Evolutionary conservation across 257 asterid genomes (phyloP), one percentile per base, ranked within the genome.

Genomic region (Anisodus acutangulus): DNA sequence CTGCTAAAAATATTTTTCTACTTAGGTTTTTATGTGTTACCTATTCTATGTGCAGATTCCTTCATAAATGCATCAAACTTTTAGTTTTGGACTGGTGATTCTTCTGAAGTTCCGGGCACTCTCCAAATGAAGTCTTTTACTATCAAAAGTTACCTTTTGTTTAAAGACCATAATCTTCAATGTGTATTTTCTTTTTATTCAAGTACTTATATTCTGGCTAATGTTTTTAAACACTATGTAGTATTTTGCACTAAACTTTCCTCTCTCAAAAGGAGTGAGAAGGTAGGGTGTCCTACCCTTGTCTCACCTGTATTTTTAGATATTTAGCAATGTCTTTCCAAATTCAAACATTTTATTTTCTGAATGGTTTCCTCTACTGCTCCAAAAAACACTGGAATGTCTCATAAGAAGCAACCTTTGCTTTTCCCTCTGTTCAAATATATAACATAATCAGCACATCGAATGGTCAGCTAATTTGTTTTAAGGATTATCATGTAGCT

Each of bases 81-180:
- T 95, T 94, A 86, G 91, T 91, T 92, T 95, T 93, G 97, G 98
- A 91, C 96, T 93, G 97, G 92, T 92, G 99, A 91, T 92, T 91
- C 99, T 92, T 94, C 98, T 93, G 97, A 95, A 92, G 98, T 95
- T 91, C 92, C 86, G 89, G 91, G 91, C 92, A 89, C 90, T 89
- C 92, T 94, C 93, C 95, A 90, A 92, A 94, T 90, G 98, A 92
- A 89, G 95, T 91, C 93, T 94, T 93, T 90, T 70, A 91, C 90
- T 91, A 90, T 88, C 90, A 92, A 92, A 91, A 89, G 91, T 90
- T 89, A 83, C 59, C 78, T 85, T 90, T 91, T 92, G 90, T 90
- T 89, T 86, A 88, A 91, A 93, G 95, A 86, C 88, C 85, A 80
- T 89, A 85, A 88, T 91, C 90, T 88, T 87, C 87, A 92, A 89